Evolutionary conservation across 2,329 filamentous ascomycete genomes (phyloP), one percentile per base, ranked within the genome.

Genomic region (Colletotrichum theobromicola): DNA sequence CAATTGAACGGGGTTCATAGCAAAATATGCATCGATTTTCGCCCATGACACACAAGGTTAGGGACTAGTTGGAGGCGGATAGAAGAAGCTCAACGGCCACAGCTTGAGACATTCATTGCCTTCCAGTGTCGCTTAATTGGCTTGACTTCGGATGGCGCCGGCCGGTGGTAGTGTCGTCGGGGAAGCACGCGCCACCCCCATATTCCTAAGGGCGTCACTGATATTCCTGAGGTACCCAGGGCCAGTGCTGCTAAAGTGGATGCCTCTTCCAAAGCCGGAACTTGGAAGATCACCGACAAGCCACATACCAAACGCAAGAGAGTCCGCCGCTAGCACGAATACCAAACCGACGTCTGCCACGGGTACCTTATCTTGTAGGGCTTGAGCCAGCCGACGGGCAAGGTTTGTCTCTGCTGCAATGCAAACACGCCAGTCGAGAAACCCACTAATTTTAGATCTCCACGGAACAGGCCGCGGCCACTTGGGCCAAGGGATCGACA

Each of bases 371-470:
- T 46, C 37, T 46, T 46, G 37, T 46, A 46, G 37, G 37, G 37
- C 37, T 46, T 46, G 37, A 46, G 37, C 37, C 37, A 26, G 57
- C 21, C 10, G 26, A 21, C 30, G 30, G n/a, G 57, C 32, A 21
- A 61, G 57, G 57, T 28, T 57, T 57, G 55, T 32, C 28, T 32
- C 28, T 35, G 32, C 34, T 62, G 61, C 35, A 30, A 46, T 18
- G 28, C 24, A 30, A 64, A 60, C 21, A 34, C n/a, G 42, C 16
- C 28, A 28, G 53, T 21, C 21, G 30, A 30, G 30, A 28, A 72
- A 50, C 46, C 70, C 70, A 63, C 64, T 69, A 73, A 69, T 35
- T 70, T 70, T 73, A 70, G 57, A 73, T 63, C 65, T 62, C 65
- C 70, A 70, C 42, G 64, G 42, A 72, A 55, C 24, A 35, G 34